Base-by-base conservation (phyloP, 164 flowering plant genomes). In the grape (Vitis vinifera) region DNA sequence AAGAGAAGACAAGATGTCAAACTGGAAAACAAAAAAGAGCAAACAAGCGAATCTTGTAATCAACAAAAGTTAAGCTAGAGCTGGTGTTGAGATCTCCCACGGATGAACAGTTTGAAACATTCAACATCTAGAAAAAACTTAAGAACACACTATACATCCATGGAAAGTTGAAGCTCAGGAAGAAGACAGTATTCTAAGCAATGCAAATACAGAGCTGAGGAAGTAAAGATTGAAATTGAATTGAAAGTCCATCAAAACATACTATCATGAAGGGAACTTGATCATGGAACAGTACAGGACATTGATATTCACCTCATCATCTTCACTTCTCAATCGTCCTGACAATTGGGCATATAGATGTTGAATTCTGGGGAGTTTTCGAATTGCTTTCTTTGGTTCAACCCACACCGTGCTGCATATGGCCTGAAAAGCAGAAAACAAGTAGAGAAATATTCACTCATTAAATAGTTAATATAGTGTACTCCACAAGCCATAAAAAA, bases 311-410 rank as follows among this genome's bases (percentile, higher is more conserved):
- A 95, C 98, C 96, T 95, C 99, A 67, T 95, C 90, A 72, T 86
- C 97, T 84, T 88, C 99, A 77, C 83, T 86, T 79, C 81, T 86
- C 73, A 95, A 69, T 57, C 71, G 80, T 55, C 97, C 97, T 51
- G 80, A 75, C 68, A 95, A 77, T 68, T 77, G 81, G 19, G 97
- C 97, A 80, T 86, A 85, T 55, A 95, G 83, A 78, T 95, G 98
- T 72, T 95, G 99, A 17, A 93, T 87, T 77, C 97, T 84, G 30
- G 94, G 86, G 51, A 93, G 92, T 72, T 95, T 95, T 57, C 97
- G 73, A 69, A 95, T 76, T 55, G 82, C 80, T 81, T 90, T 91
- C 66, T 76, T 74, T 55, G 98, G 97, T 70, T 89, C 87, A 29
- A 90, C 84, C 12, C 76, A 49, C 13, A 93, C 91, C 51, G 68